Conservation (phyloP, 352 stramenopile genomes). For the Globisporangium nunn region DNA sequence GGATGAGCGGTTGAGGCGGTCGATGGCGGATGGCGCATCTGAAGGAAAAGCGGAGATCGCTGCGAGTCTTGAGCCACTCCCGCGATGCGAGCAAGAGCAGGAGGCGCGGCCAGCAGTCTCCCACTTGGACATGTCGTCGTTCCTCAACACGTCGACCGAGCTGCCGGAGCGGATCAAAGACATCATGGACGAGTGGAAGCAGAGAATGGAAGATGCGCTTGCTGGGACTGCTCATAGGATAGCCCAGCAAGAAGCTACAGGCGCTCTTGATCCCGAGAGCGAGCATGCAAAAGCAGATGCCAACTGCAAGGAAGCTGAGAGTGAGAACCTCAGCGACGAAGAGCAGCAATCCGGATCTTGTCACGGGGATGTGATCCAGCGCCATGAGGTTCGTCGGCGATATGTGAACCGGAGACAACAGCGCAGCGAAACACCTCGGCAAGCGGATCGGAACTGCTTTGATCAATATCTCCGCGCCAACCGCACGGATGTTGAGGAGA, state of each 20-base stretch:
- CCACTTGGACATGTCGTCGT: slow-evolving; percentile 33
- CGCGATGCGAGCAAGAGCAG: neutral
- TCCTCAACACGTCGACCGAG: slow-evolving; percentile 49
- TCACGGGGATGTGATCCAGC: neutral
- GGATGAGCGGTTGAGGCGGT: slow-evolving; percentile 31
- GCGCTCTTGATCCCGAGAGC: neutral
- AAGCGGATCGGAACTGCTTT: neutral
- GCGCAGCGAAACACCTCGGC: neutral
- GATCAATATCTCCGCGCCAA: neutral
- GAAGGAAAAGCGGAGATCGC: neutral
- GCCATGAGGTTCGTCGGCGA: neutral
- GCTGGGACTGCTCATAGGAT: slow-evolving; percentile 16
- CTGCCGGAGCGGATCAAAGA: slow-evolving; percentile 47
- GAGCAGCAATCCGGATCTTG: neutral
- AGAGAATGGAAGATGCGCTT: slow-evolving; percentile 40
- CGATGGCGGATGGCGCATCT: neutral
- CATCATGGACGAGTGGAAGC: slow-evolving; percentile 60
- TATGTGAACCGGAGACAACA: neutral
- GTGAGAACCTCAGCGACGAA: neutral
- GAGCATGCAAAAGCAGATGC: neutral
- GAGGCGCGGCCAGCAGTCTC: neutral
- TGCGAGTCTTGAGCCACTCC: neutral
- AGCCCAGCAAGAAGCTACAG: neutral
- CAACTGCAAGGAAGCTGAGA: neutral
- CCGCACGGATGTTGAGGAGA: neutral